A percentile compares a stretch with the other conserved stretches of the same genome.
These are phyloP conservation scores for Sclerotinia minor DNA, from an alignment of 2,329 filamentous ascomycete genomes.

Conservation along the genomic window DNA sequence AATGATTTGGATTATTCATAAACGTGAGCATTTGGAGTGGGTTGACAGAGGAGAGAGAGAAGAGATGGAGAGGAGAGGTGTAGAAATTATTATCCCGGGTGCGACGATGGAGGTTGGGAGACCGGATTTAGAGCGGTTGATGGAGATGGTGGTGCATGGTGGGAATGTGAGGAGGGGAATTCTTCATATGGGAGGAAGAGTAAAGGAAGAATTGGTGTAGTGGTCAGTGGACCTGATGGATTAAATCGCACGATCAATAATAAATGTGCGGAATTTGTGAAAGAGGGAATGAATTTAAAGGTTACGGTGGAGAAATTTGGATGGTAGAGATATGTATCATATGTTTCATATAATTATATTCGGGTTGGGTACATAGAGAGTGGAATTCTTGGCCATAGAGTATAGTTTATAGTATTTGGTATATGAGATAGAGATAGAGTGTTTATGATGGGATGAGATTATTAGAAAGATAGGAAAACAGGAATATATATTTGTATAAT, in stretches of 20 bases:
- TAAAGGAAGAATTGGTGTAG: conserved; percentile 49
- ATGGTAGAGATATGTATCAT: conserved; percentile 48
- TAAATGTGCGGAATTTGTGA: conserved; percentile 52
- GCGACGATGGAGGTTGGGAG: conserved; percentile 55
- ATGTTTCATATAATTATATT: too few relatives aligned
- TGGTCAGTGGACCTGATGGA: conserved; percentile 63
- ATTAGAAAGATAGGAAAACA: too few relatives aligned
- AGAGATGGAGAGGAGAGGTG: conserved; percentile 51
- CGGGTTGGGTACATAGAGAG: too few relatives aligned
- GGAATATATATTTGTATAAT: too few relatives aligned
- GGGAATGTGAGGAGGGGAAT: neutral
- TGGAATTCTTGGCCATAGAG: too few relatives aligned
- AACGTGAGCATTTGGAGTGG: conserved; percentile 55
- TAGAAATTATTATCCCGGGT: conserved; percentile 54
- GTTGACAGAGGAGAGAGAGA: conserved; percentile 51
- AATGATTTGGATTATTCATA: conserved; percentile 61
- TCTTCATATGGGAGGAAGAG: conserved; percentile 36
- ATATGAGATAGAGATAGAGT: too few relatives aligned
- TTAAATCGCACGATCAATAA: conserved; percentile 63
- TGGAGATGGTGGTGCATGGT: conserved; percentile 44
- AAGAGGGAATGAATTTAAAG: conserved; percentile 50
- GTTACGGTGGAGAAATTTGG: conserved; percentile 67
- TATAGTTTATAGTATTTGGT: too few relatives aligned
- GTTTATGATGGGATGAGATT: too few relatives aligned
- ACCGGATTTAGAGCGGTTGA: conserved; percentile 51